Percentiles rank a stretch among this genome's conserved stretches.
These are phyloP conservation scores for Trapa bicornis DNA, from an alignment of 345 rosid genomes.

Conservation along the genomic window DNA sequence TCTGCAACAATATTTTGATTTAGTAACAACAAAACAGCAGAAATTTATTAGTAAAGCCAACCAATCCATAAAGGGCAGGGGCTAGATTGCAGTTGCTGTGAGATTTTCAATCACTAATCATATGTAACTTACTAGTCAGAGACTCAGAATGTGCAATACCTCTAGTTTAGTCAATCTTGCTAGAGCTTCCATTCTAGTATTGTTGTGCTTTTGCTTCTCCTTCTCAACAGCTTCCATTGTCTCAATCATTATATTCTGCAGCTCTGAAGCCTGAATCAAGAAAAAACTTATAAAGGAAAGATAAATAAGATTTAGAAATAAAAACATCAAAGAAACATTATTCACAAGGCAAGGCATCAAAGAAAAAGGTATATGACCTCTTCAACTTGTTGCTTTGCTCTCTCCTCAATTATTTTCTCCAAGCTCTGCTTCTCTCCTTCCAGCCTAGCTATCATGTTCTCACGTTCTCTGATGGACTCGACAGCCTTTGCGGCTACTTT, in stretches of 20 bases:
- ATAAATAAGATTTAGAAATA: background rate
- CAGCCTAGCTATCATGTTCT: conserved; percentile 72
- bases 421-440: conserved; percentile 93
- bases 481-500: conserved; percentile 67
- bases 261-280: conserved; percentile 60
- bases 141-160: conserved; percentile 27
- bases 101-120: background rate
- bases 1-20: conserved; percentile 35
- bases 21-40: conserved; percentile 1
- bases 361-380: conserved; percentile 41
- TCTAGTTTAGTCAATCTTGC: conserved; percentile 68
- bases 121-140: background rate
- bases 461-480: conserved; percentile 65
- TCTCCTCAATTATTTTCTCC: conserved; percentile 88
- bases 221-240: conserved; percentile 87
- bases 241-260: conserved; percentile 87
- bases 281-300: background rate
- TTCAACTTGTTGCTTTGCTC: conserved; percentile 82
- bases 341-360: background rate
- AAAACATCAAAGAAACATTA: background rate
- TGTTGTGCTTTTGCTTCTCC: conserved; percentile 90
- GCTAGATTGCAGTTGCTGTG: background rate
- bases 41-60: background rate
- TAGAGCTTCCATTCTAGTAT: conserved; percentile 89
- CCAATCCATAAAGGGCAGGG: background rate